Conservation (phyloP, 768 basidiomycete genomes). For the Coprinopsis cinerea region DNA sequence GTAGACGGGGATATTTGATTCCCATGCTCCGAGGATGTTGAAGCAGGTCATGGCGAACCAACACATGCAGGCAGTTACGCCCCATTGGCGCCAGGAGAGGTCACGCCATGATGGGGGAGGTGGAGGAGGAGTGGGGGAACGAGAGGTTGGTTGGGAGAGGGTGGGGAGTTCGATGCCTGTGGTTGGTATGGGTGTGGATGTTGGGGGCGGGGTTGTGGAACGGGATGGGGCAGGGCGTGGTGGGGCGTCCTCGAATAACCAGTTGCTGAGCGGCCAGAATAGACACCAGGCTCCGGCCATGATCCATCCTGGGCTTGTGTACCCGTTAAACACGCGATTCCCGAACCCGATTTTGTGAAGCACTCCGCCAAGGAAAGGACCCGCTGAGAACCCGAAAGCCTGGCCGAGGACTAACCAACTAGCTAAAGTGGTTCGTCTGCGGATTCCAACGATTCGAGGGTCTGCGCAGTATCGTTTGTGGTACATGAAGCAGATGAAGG, state of each 20-base stretch:
- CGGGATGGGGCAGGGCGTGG: conserved; percentile 1
- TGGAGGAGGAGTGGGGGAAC: conserved; percentile 27
- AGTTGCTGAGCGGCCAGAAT: conserved; percentile 38
- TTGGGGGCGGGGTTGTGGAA: neutral
- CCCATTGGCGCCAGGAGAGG: conserved; percentile 30
- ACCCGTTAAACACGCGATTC: conserved; percentile 58
- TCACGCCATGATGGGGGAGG: conserved; percentile 3
- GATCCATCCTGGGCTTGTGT: conserved; percentile 61
- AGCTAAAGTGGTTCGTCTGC: conserved; percentile 55
- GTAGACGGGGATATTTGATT: conserved; percentile 62
- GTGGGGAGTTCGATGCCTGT: neutral
- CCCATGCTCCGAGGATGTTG: conserved; percentile 66
- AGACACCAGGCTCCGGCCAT: conserved; percentile 48
- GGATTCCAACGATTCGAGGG: conserved; percentile 59
- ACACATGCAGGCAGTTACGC: conserved; percentile 57
- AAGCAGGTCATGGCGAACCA: conserved; percentile 68
- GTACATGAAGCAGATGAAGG: conserved; percentile 64
- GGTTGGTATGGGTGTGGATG: neutral
- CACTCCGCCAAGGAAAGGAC: conserved; percentile 59
- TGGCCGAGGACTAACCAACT: conserved; percentile 61
- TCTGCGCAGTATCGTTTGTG: conserved; percentile 66
- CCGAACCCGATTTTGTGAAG: conserved; percentile 55
- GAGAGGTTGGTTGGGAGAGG: conserved; percentile 30
- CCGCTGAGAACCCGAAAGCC: conserved; percentile 53
- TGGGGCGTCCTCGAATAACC: conserved; percentile 38